Evolutionary conservation across 805 yeast genomes (phyloP).

Genomic region (Metschnikowia picachoensis): DNA sequence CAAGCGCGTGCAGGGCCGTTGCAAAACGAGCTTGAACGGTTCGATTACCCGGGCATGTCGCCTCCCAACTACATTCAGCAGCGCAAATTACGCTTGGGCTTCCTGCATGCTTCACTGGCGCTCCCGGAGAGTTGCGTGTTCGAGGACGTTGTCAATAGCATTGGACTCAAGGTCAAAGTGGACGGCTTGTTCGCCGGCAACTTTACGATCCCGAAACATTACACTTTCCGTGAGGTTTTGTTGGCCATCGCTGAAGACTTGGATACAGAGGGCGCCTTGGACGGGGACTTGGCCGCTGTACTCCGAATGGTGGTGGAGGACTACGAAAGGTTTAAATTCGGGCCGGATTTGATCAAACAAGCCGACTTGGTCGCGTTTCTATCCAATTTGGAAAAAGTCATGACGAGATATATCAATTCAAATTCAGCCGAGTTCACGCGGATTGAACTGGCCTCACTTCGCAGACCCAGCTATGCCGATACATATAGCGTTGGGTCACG

Average conservation of each 20-base stretch:
- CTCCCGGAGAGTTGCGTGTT: constrained; percentile 34
- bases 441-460: constrained; percentile 1
- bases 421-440: constrained; percentile 5
- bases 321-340: constrained; percentile 68
- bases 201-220: constrained; percentile 34
- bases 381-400: constrained; percentile 22
- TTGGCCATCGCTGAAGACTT: constrained; percentile 27
- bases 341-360: constrained; percentile 57
- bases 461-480: constrained; percentile 5
- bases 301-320: constrained; percentile 32
- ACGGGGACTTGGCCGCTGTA: constrained; percentile 15
- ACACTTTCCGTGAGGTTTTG: constrained; percentile 41
- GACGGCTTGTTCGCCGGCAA: constrained; percentile 39
- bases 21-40: constrained; percentile 18
- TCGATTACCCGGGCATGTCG: constrained; percentile 39
- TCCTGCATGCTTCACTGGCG: constrained; percentile 20
- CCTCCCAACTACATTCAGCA: constrained; percentile 40
- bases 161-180: constrained; percentile 55
- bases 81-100: constrained; percentile 22
- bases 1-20: constrained; percentile 36
- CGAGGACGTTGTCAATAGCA: constrained; percentile 57
- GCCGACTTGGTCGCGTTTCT: constrained; percentile 60
- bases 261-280: constrained; percentile 8
- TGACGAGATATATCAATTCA: constrained; percentile 6
- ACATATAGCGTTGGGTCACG: constrained; percentile 2